Conservation (phyloP, 164 flowering plant species). For the Stephania yunnanensis region DNA sequence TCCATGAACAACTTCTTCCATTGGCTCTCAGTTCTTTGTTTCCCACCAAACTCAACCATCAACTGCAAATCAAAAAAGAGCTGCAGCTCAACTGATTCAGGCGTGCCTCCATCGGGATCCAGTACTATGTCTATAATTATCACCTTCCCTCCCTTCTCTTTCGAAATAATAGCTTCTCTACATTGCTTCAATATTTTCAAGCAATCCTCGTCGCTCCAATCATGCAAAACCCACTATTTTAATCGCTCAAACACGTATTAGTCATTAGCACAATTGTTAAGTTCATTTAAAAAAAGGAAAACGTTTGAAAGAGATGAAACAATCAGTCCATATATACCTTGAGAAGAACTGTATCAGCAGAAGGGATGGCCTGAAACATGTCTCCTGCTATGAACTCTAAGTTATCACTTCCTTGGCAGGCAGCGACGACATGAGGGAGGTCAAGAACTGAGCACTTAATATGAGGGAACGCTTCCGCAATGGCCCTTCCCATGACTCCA, state of each 20-base stretch:
- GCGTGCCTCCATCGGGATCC: neutral
- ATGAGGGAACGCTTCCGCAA: slow-evolving; percentile 25
- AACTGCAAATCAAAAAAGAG: neutral
- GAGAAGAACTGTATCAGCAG: slow-evolving; percentile 18
- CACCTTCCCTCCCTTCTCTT: slow-evolving; percentile 1
- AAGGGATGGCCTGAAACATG: slow-evolving; percentile 27
- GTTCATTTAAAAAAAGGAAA: no score
- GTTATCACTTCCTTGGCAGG: slow-evolving; percentile 9
- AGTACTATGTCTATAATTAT: neutral
- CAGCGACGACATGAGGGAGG: slow-evolving; percentile 23
- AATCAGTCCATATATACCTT: slow-evolving; percentile 3
- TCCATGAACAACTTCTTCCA: neutral
- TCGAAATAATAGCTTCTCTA: neutral
- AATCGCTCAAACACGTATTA: neutral
- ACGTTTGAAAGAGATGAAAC: neutral
- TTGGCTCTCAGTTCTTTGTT: slow-evolving; percentile 1
- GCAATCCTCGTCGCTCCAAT: neutral
- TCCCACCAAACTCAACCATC: neutral
- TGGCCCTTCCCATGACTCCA: slow-evolving; percentile 9
- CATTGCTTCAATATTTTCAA: no score
- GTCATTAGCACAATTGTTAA: neutral
- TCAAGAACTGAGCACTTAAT: slow-evolving; percentile 29
- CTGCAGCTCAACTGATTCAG: neutral
- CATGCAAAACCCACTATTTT: neutral
- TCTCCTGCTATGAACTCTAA: slow-evolving; percentile 23